Percentiles rank a stretch among this genome's conserved stretches.
Evolutionary conservation across 495 filamentous ascomycete genomes (phyloP).

Genomic region (Cercophora newfieldiana): DNA sequence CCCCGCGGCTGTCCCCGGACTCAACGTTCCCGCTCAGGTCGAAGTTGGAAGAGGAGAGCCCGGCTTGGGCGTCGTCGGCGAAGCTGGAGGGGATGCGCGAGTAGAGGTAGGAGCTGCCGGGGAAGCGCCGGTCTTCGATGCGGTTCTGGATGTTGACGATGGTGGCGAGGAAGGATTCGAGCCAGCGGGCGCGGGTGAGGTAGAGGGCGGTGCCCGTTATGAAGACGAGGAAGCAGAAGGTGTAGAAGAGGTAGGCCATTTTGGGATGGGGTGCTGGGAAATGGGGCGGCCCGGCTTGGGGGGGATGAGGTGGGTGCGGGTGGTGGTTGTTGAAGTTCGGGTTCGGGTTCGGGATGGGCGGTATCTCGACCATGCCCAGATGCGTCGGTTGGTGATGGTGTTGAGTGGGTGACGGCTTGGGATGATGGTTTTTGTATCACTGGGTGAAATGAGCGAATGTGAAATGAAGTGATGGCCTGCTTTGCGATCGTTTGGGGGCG

Average conservation of each 20-base stretch:
- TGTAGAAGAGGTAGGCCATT: slow-evolving; percentile 78
- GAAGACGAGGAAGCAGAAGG: slow-evolving; percentile 63
- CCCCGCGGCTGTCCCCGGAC: slow-evolving; percentile 70
- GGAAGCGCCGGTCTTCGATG: slow-evolving; percentile 33
- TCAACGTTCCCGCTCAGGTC: slow-evolving; percentile 77
- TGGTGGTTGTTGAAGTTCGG: background rate
- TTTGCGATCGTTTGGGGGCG: background rate
- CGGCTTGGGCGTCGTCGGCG: slow-evolving; percentile 77
- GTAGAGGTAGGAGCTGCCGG: slow-evolving; percentile 66
- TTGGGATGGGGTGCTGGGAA: slow-evolving; percentile 32
- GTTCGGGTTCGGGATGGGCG: background rate
- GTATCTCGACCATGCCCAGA: background rate
- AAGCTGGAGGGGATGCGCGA: slow-evolving; percentile 67
- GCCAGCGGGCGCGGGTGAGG: slow-evolving; percentile 76
- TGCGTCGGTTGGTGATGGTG: background rate
- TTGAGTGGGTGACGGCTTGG: background rate
- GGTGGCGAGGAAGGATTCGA: slow-evolving; percentile 59
- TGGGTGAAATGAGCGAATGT: background rate
- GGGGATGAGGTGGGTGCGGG: no score
- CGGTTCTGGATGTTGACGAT: slow-evolving; percentile 19
- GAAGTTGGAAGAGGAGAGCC: slow-evolving; percentile 78
- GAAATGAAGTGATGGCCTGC: background rate
- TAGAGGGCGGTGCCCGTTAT: slow-evolving; percentile 65
- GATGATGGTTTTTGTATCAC: no score
- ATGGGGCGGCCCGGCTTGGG: no score